Conservation (phyloP, 2,329 filamentous ascomycete genomes). For the Pseudonectria buxi region DNA sequence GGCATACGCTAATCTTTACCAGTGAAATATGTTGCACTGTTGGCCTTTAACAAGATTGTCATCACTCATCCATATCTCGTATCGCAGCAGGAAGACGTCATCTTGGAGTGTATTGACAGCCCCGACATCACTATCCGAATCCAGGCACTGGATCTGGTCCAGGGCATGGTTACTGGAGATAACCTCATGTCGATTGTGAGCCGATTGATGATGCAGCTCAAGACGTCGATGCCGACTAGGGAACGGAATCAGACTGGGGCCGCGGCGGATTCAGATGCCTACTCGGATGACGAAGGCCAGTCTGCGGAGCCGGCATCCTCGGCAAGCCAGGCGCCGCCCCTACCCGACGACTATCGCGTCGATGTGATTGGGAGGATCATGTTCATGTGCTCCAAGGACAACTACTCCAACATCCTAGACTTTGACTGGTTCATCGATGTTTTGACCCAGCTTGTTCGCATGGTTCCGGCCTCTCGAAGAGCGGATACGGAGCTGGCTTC, state of each 20-base stretch:
- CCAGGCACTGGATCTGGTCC: constrained; percentile 83
- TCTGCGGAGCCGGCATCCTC: constrained; percentile 29
- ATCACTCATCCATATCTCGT: constrained; percentile 82
- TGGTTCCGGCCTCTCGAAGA: constrained; percentile 48
- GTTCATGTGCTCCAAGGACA: constrained; percentile 83
- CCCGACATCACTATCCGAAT: constrained; percentile 92
- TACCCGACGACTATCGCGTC: constrained; percentile 80
- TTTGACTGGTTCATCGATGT: constrained; percentile 98
- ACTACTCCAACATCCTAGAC: constrained; percentile 77
- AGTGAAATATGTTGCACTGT: constrained; percentile 95
- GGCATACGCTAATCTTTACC: constrained; percentile 7
- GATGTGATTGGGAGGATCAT: constrained; percentile 79
- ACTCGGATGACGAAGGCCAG: constrained; percentile 47
- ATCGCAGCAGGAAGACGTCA: constrained; percentile 89
- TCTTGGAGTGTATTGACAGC: constrained; percentile 93
- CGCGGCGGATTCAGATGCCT: constrained; percentile 34
- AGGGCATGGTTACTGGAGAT: constrained; percentile 86
- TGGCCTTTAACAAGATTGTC: constrained; percentile 95
- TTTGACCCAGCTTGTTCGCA: constrained; percentile 74
- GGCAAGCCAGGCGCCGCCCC: constrained; percentile 43
- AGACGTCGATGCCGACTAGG: constrained; percentile 50
- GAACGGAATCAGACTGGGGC: constrained; percentile 36
- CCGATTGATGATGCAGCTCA: constrained; percentile 80
- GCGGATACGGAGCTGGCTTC: constrained; percentile 31
- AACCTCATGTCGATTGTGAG: constrained; percentile 80